Conservation (phyloP, 2,329 filamentous ascomycete species). For the Fusarium sp. region DNA sequence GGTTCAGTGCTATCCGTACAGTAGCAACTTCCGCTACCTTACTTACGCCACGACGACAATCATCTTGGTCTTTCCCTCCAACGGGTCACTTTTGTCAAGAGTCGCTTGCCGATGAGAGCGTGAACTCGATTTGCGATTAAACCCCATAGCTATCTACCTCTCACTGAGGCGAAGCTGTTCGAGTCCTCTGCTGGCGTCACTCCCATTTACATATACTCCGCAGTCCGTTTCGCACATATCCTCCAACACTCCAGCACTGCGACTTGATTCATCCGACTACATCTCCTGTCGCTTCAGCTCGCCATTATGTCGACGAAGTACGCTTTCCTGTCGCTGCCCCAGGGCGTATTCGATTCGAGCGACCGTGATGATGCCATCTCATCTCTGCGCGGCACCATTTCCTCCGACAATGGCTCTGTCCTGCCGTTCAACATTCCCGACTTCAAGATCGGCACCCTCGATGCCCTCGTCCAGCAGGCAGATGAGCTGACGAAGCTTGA, state of each 20-base stretch:
- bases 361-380: slow-evolving; percentile 85
- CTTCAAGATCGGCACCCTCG: slow-evolving; percentile 98
- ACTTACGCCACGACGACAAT: slow-evolving; percentile 8
- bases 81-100: slow-evolving; percentile 4
- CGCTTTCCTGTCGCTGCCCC: slow-evolving; percentile 89
- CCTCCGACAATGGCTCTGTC: slow-evolving; percentile 80
- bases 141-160: slow-evolving; percentile 11
- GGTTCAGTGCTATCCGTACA: slow-evolving; percentile 20
- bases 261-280: slow-evolving; percentile 17
- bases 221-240: slow-evolving; percentile 19
- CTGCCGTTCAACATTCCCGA: slow-evolving; percentile 85
- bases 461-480: slow-evolving; percentile 94
- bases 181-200: slow-evolving; percentile 22
- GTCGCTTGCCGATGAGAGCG: slow-evolving; percentile 19
- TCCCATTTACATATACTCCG: slow-evolving; percentile 20
- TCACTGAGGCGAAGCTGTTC: slow-evolving; percentile 20
- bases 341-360: slow-evolving; percentile 84
- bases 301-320: slow-evolving; percentile 72
- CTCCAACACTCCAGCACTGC: slow-evolving; percentile 12
- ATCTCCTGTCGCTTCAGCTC: slow-evolving; percentile 5
- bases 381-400: slow-evolving; percentile 78
- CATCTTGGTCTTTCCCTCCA: slow-evolving; percentile 1
- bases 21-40: slow-evolving; percentile 27
- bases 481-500: slow-evolving; percentile 95
- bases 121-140: slow-evolving; percentile 8